Base-by-base conservation (phyloP, 2,329 filamentous ascomycete species). In the Dendryphion nanum region DNA sequence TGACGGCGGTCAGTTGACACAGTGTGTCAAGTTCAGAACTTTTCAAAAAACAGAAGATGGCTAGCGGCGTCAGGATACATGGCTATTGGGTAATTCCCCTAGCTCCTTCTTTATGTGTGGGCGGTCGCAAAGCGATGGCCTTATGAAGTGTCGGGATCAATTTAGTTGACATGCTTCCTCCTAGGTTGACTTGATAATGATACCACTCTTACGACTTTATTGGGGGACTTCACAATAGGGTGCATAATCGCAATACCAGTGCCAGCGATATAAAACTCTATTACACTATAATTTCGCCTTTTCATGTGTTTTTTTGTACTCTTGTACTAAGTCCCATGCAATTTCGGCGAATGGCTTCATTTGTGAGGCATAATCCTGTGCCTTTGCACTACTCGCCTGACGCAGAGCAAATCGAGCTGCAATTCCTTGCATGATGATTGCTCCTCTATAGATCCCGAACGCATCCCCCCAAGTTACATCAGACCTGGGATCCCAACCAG, bases 321-420 rank as follows among this genome's bases (percentile, higher is more conserved):
- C 66, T 54, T 77, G 64, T 41, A 90, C 83, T 52, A 89, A 68
- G 41, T 76, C 73, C 88, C 89, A 96, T 5, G 89, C 87, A 53
- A 85, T 75, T 65, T 88, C 76, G 0, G 85, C 89, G 72, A 91
- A 79, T 16, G 86, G 82, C 31, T 72, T 75, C 68, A 86, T 82
- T 63, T 80, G 78, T 38, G 70, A 71, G 2, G 77, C 89, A 66
- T 95, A 87, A 29, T 82, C 76, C 51, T 75, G 78, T 5, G 93
- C 93, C 62, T 85, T 79, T 41, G 81, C 85, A 64, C 89, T 95
- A 68, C 89, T 95, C 24, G 93, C 93, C 75, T 97, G 91, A 33
- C 91, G 74, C 33, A 78, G 71, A 18, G 93, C 93, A 64, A 86
- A 86, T 47, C 93, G 74, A 34, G 93, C 93, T 33, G 90, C 90